These are phyloP conservation scores for Alternaria burnsii DNA, from an alignment of 2,329 filamentous ascomycete species.

Conservation along the genomic window DNA sequence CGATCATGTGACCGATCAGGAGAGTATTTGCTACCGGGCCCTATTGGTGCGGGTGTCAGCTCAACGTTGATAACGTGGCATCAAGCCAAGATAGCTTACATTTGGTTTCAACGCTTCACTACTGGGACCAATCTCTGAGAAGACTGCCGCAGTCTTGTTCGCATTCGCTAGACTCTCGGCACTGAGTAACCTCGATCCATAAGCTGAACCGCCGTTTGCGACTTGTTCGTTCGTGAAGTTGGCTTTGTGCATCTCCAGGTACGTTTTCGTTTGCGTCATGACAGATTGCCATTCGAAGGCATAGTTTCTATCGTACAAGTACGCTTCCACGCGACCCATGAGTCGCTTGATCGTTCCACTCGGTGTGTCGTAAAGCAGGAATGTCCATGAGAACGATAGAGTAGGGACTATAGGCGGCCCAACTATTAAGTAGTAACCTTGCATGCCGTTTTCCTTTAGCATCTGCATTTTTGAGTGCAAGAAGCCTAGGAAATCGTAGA, in stretches of 20 bases:
- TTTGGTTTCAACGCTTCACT: constrained; percentile 18
- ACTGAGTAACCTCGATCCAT: constrained; percentile 34
- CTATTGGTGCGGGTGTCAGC: constrained; percentile 13
- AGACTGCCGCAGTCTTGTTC: constrained; percentile 19
- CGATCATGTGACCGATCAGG: constrained; percentile 37
- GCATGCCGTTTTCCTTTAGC: constrained; percentile 39
- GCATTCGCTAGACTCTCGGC: constrained; percentile 26
- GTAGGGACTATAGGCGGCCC: constrained; percentile 28
- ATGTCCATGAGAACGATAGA: constrained; percentile 28
- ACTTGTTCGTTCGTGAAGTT: constrained; percentile 31
- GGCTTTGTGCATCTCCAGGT: constrained; percentile 14
- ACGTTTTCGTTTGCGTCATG: constrained; percentile 22
- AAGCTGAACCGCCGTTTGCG: constrained; percentile 29
- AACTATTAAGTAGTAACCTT: constrained; percentile 38
- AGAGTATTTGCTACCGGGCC: constrained; percentile 23
- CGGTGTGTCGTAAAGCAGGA: constrained; percentile 34
- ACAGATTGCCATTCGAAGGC: constrained; percentile 25
- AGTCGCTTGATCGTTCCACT: constrained; percentile 28
- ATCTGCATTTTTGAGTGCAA: constrained; percentile 34
- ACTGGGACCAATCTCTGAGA: constrained; percentile 31
- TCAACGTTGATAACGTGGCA: background rate
- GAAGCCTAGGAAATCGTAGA: constrained; percentile 30
- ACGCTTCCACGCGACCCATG: constrained; percentile 26
- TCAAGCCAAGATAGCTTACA: constrained; percentile 12
- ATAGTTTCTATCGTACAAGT: constrained; percentile 14